Percentiles rank a stretch among this genome's conserved stretches.
phyloP scores from a whole-genome alignment of 192 early-diverging fungal genomes.

The Backusella australiensis region DNA sequence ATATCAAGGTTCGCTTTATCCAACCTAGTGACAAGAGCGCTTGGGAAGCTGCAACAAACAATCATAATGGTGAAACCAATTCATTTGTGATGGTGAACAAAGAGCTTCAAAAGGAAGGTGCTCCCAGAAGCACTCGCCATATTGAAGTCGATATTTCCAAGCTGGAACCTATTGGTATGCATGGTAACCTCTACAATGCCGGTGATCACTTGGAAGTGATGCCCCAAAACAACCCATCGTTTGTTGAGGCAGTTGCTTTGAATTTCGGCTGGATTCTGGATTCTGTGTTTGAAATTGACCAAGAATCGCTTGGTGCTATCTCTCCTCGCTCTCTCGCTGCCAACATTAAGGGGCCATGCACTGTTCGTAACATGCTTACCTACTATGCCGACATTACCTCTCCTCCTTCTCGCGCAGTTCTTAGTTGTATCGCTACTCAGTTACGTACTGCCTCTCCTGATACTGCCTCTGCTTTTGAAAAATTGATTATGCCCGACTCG shows the following conservation, averaged over 20 bases:
- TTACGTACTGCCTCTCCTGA: slow-evolving; percentile 34
- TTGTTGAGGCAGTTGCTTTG: slow-evolving; percentile 43
- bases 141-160: slow-evolving; percentile 33
- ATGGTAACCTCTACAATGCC: slow-evolving; percentile 35
- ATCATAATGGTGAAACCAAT: slow-evolving; percentile 20
- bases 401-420: slow-evolving; percentile 36
- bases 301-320: slow-evolving; percentile 6
- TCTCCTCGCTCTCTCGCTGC: slow-evolving; percentile 48
- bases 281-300: slow-evolving; percentile 44
- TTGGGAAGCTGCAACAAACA: slow-evolving; percentile 15
- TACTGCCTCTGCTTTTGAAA: slow-evolving; percentile 28
- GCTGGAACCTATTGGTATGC: slow-evolving; percentile 10
- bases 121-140: slow-evolving; percentile 41
- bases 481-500: slow-evolving; percentile 32
- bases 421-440: slow-evolving; percentile 36
- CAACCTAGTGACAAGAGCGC: slow-evolving; percentile 6
- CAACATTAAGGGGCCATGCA: slow-evolving; percentile 42
- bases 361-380: slow-evolving; percentile 44
- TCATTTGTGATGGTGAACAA: slow-evolving; percentile 26
- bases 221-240: slow-evolving; percentile 37
- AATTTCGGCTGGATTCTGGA: slow-evolving; percentile 47
- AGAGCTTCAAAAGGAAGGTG: slow-evolving; percentile 40
- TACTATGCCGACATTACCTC: slow-evolving; percentile 47
- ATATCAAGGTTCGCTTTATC: slow-evolving; percentile 17
- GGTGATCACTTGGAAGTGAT: slow-evolving; percentile 55